Conservation (phyloP, 306 rosid species). For the Lupinus albus region DNA sequence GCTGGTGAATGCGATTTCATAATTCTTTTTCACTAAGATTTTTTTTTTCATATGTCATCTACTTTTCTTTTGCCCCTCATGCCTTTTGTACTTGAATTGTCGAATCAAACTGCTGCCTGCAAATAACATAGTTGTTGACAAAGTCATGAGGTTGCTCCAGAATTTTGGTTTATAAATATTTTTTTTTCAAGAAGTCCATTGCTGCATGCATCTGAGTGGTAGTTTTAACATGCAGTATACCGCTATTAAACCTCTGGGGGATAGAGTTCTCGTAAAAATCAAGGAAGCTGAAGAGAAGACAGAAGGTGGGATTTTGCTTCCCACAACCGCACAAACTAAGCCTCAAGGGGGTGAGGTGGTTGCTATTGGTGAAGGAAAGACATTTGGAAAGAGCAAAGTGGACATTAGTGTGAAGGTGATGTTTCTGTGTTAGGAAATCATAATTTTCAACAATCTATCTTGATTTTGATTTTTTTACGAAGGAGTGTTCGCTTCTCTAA, state of each 20-base stretch:
- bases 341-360: slow-evolving; percentile 97
- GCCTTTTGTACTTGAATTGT: background rate
- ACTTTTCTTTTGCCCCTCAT: background rate
- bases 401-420: slow-evolving; percentile 70
- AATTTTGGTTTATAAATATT: background rate
- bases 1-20: background rate
- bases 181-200: background rate
- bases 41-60: background rate
- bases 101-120: background rate
- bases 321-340: slow-evolving; percentile 73
- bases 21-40: background rate
- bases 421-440: background rate
- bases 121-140: no score
- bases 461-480: background rate
- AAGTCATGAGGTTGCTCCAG: no score
- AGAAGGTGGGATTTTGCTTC: slow-evolving; percentile 82
- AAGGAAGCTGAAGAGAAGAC: slow-evolving; percentile 71
- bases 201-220: slow-evolving; percentile 7
- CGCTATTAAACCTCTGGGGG: slow-evolving; percentile 77
- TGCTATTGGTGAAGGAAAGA: slow-evolving; percentile 83
- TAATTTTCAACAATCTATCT: background rate
- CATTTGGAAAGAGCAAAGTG: slow-evolving; percentile 66
- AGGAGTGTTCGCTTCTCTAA: background rate
- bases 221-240: slow-evolving; percentile 61
- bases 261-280: slow-evolving; percentile 73